Evolutionary conservation across 495 filamentous ascomycete species (phyloP), one percentile per base, ranked within the genome.

Genomic region (Aspergillus nanangensis): DNA sequence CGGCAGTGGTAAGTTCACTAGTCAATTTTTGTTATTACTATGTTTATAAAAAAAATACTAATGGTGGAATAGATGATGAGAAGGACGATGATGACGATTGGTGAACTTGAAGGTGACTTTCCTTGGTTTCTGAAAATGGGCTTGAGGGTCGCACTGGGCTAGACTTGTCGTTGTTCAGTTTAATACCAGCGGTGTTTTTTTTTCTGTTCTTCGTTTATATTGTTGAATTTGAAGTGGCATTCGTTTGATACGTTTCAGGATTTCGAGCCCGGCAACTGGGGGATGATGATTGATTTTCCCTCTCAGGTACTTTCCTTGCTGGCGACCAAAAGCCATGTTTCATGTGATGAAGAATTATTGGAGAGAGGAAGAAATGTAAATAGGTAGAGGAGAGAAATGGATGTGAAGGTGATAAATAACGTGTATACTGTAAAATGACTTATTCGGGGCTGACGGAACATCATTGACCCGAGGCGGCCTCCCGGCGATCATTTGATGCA

Each of bases 51-150:
- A 8, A 20, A 8, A 8, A 23, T 13, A 18, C 18, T 2, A 11
- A 32, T 18, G 7, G 44, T 19, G 20, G n/a, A 31, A 45, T 45
- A 87, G 83, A 91, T 71, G 87, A 91, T 56, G 87, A 91, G 59
- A 81, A 84, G 62, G 77, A 78, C 22, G 83, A 88, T 55, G 78
- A 85, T 43, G 86, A 91, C 54, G 86, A 90, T 65, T 88, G 85
- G 85, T 82, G 73, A 66, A 35, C 40, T 29, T 24, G 40, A 32
- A 20, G n/a, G 15, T 40, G 52, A 38, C 37, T 51, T 36, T 22
- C 44, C 47, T 24, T 50, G 19, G 51, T 52, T 44, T 39, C 51
- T 53, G 32, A 40, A 52, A 43, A 54, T 22, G 19, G 34, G 22
- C 37, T 38, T 27, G 10, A 33, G 3, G 14, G 42, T 41, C 33